These are phyloP conservation scores for Melampsora americana DNA, from an alignment of 1,284 basidiomycete species.

Conservation along the genomic window DNA sequence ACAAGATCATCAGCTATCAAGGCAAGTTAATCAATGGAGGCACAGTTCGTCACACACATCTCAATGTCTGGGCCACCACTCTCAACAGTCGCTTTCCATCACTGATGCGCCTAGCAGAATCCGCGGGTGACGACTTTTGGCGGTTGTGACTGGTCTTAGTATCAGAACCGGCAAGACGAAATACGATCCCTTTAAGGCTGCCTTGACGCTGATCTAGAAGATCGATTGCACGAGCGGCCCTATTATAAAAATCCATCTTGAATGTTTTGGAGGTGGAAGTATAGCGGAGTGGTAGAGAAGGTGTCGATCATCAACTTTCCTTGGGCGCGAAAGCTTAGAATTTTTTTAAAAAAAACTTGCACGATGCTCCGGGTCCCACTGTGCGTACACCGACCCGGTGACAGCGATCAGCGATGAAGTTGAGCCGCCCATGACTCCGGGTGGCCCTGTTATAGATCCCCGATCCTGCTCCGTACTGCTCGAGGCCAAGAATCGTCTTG, in stretches of 20 bases:
- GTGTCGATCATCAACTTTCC: too few relatives aligned
- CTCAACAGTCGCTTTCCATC: slow-evolving; percentile 53
- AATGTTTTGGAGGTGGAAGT: too few relatives aligned
- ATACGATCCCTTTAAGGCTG: slow-evolving; percentile 74
- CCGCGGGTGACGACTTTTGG: slow-evolving; percentile 62
- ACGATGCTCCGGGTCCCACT: too few relatives aligned
- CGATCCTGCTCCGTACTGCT: too few relatives aligned
- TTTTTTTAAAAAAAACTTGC: too few relatives aligned
- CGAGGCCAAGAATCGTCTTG: too few relatives aligned
- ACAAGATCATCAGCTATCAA: slow-evolving; percentile 23
- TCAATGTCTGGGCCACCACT: slow-evolving; percentile 78
- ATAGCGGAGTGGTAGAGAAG: too few relatives aligned
- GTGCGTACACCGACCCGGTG: too few relatives aligned
- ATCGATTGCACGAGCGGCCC: slow-evolving; percentile 75
- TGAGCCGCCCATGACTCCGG: too few relatives aligned
- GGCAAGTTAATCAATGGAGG: slow-evolving; percentile 25
- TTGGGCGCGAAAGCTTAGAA: too few relatives aligned
- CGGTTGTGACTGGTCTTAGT: slow-evolving; percentile 58
- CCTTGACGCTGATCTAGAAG: slow-evolving; percentile 78
- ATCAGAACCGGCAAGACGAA: slow-evolving; percentile 60
- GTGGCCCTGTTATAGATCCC: too few relatives aligned
- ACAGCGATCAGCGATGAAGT: too few relatives aligned
- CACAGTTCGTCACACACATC: slow-evolving; percentile 64
- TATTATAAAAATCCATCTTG: slow-evolving; percentile 88
- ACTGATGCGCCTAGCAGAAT: slow-evolving; percentile 18